Base-by-base conservation (phyloP, 257 asterid genomes). In the Capsicum baccatum region DNA sequence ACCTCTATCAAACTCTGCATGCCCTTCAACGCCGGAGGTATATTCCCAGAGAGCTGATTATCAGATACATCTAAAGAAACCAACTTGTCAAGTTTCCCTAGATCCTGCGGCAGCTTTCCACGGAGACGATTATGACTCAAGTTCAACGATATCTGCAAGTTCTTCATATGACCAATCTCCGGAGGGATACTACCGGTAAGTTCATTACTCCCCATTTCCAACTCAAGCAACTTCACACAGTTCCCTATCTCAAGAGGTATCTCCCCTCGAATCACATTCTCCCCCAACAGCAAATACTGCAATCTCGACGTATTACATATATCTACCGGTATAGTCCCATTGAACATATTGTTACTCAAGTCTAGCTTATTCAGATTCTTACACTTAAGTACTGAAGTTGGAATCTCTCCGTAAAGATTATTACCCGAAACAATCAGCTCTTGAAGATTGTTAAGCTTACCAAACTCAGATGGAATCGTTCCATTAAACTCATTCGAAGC, bases 1-100 rank as follows among this genome's bases (percentile, higher is more conserved):
- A 97, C 98, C 89, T 93, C 97, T 15, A 97, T 95, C 92, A 95
- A 90, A 83, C 99, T 97, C 79, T 91, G 85, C 99, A 97, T 97
- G 78, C 98, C 99, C 80, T 87, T 94, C 83, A 93, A 83, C 11
- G 94, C 90, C 10, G 85, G 12, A 1, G 99, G 98, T 67, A 97
- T 97, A 85, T 85, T 89, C 56, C 99, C 98, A 44, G 88, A 66
- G n/a, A 97, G 94, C 88, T 91, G 97, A 89, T 97, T 97, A 82
- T 87, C 89, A 52, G 99, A 94, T 2, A 97, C 93, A 62, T 97
- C 98, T 76, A 97, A 85, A 47, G 98, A 91, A 86, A 97, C 99
- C 81, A 97, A 90, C 92, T 94, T 97, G 92, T 95, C 98, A 42
- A 97, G 91, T 86, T 88, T 91, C 50, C 98, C 99, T 3, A 97